Percentiles rank a stretch among this genome's conserved stretches.
These are phyloP conservation scores for Cardiospermum halicacabum DNA, from an alignment of 345 rosid species.

Conservation along the genomic window DNA sequence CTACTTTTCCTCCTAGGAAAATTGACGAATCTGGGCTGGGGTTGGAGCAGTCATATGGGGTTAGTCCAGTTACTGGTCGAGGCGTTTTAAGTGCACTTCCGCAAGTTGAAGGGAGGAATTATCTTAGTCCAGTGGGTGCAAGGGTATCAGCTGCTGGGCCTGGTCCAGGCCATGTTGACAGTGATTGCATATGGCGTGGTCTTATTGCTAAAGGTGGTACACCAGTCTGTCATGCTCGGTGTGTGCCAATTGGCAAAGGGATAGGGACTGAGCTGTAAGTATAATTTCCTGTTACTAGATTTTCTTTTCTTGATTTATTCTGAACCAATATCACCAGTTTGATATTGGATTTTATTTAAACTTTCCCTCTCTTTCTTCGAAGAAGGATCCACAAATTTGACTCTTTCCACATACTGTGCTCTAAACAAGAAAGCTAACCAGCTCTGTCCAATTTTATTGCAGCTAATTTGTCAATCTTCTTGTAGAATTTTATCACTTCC, in stretches of 20 bases:
- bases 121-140: constrained; percentile 40
- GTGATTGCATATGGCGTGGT: constrained; percentile 72
- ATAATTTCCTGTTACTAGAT: not conserved
- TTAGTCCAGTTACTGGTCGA: constrained; percentile 41
- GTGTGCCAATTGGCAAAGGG: constrained; percentile 57
- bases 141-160: constrained; percentile 31
- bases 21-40: constrained; percentile 47
- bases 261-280: constrained; percentile 61
- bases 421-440: no score
- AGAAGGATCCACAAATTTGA: no score
- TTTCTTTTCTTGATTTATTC: not conserved
- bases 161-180: constrained; percentile 30
- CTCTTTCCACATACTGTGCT: no score
- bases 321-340: not conserved
- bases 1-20: constrained; percentile 44
- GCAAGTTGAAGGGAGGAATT: constrained; percentile 32
- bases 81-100: constrained; percentile 28
- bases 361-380: no score
- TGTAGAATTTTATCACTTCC: not conserved
- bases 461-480: no score
- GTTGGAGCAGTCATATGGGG: constrained; percentile 39
- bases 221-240: constrained; percentile 70
- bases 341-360: not conserved
- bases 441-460: no score
- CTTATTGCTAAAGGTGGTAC: constrained; percentile 77